Evolutionary conservation across 2,329 filamentous ascomycete genomes (phyloP).

Genomic region (Diaporthe sp.): DNA sequence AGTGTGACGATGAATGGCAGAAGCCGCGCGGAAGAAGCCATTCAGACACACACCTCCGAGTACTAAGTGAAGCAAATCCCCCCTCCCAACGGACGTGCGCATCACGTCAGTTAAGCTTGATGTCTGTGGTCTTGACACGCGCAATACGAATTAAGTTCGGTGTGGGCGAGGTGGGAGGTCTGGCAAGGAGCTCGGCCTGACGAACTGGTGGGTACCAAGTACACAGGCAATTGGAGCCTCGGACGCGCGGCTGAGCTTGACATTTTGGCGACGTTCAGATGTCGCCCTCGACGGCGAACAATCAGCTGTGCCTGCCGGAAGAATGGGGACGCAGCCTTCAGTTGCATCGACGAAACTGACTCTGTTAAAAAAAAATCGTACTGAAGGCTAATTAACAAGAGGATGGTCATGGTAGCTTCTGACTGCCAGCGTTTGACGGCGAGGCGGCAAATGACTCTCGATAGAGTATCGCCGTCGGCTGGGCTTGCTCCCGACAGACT

Average conservation of each 20-base stretch:
- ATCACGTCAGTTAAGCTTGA: constrained; percentile 28
- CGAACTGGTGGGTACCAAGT: constrained; percentile 16
- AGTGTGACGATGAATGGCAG: neutral
- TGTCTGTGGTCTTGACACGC: constrained; percentile 25
- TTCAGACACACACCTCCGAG: neutral
- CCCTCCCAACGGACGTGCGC: constrained; percentile 15
- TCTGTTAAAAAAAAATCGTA: constrained; percentile 10
- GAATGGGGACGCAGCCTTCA: neutral
- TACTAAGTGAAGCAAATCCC: neutral
- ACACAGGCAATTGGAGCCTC: constrained; percentile 12
- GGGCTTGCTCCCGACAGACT: constrained; percentile 16
- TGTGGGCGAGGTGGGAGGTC: neutral
- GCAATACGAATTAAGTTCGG: constrained; percentile 23
- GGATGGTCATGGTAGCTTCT: constrained; percentile 20
- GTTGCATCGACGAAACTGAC: constrained; percentile 12
- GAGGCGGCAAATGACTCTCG: constrained; percentile 30
- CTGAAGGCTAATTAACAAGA: constrained; percentile 16
- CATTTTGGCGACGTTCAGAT: constrained; percentile 1
- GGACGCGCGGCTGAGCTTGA: constrained; percentile 25
- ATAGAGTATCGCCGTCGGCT: constrained; percentile 22
- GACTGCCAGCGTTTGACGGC: constrained; percentile 28
- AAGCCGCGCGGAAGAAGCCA: constrained; percentile 23
- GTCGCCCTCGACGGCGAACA: neutral
- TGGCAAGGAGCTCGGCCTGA: constrained; percentile 16
- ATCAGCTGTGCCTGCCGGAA: neutral